These are phyloP conservation scores for Holtermanniella nyarrowii DNA, from an alignment of 768 basidiomycete genomes.

Conservation along the genomic window DNA sequence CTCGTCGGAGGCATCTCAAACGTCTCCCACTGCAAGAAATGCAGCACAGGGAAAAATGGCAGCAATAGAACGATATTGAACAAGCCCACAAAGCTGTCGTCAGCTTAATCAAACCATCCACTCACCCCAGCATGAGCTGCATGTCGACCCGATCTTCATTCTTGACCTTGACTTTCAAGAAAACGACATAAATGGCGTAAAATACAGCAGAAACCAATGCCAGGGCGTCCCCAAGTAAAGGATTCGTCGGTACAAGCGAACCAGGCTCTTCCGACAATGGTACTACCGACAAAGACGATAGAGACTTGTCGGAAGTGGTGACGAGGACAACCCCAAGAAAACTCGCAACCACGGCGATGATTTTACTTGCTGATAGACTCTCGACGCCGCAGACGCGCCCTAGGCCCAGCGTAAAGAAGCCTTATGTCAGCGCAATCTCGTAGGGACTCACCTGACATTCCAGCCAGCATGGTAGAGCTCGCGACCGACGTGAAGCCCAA, in stretches of 20 bases:
- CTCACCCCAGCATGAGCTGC: conserved; percentile 74
- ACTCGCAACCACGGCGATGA: conserved; percentile 65
- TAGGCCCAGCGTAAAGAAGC: conserved; percentile 82
- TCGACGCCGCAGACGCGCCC: conserved; percentile 78
- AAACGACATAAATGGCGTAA: conserved; percentile 78
- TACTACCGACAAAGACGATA: conserved; percentile 30
- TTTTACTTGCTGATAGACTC: conserved; percentile 58
- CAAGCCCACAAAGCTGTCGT: conserved; percentile 65
- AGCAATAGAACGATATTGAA: conserved; percentile 68
- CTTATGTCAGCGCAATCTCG: conserved; percentile 42
- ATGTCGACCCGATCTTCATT: conserved; percentile 76
- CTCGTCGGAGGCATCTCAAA: conserved; percentile 58
- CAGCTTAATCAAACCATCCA: not conserved
- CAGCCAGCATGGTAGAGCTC: conserved; percentile 77
- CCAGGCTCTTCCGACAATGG: conserved; percentile 10
- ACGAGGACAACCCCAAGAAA: conserved; percentile 77
- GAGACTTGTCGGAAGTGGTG: conserved; percentile 67
- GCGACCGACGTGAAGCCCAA: conserved; percentile 86
- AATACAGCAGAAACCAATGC: conserved; percentile 78
- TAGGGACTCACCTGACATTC: conserved; percentile 64
- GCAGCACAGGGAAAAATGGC: conserved; percentile 68
- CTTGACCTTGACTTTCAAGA: conserved; percentile 77
- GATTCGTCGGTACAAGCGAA: conserved; percentile 33
- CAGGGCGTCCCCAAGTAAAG: conserved; percentile 65
- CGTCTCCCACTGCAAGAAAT: conserved; percentile 59